Evolutionary conservation across 805 yeast genomes (phyloP).

Genomic region (Yamadazyma laniorum): DNA sequence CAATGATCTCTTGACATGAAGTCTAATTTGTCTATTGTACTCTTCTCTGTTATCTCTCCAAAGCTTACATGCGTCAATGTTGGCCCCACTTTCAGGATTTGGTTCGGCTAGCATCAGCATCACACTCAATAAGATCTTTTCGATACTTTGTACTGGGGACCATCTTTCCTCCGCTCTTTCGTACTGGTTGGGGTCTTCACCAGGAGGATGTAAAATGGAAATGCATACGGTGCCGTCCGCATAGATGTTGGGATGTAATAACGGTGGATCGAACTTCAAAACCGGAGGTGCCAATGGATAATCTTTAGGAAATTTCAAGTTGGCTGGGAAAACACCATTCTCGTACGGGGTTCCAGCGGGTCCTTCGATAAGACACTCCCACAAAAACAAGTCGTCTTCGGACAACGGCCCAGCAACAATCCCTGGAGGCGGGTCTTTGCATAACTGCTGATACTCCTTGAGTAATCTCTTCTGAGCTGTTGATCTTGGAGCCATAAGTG

Average conservation of each 20-base stretch:
- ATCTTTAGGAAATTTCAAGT: constrained; percentile 68
- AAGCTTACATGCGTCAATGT: constrained; percentile 73
- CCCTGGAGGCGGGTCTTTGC: constrained; percentile 90
- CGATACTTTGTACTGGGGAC: constrained; percentile 98
- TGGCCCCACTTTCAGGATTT: constrained; percentile 94
- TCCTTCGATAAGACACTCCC: constrained; percentile 86
- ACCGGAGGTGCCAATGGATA: constrained; percentile 84
- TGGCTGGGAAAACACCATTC: constrained; percentile 83
- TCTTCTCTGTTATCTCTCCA: constrained; percentile 84
- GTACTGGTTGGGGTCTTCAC: constrained; percentile 95
- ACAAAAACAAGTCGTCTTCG: constrained; percentile 68
- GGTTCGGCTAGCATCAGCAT: constrained; percentile 97
- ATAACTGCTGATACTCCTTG: constrained; percentile 85
- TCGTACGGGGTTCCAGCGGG: constrained; percentile 84
- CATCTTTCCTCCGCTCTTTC: constrained; percentile 95
- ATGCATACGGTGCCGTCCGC: constrained; percentile 95
- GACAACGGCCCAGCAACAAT: constrained; percentile 87
- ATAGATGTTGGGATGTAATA: constrained; percentile 91
- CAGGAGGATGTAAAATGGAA: constrained; percentile 92
- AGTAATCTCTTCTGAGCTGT: constrained; percentile 86
- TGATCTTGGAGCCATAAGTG: constrained; percentile 26
- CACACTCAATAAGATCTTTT: constrained; percentile 88
- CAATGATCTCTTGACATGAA: constrained; percentile 66
- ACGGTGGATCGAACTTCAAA: constrained; percentile 71
- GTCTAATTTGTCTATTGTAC: constrained; percentile 62